phyloP scores from a whole-genome alignment of 2,329 filamentous ascomycete species.

The Hypoxylon sp. region DNA sequence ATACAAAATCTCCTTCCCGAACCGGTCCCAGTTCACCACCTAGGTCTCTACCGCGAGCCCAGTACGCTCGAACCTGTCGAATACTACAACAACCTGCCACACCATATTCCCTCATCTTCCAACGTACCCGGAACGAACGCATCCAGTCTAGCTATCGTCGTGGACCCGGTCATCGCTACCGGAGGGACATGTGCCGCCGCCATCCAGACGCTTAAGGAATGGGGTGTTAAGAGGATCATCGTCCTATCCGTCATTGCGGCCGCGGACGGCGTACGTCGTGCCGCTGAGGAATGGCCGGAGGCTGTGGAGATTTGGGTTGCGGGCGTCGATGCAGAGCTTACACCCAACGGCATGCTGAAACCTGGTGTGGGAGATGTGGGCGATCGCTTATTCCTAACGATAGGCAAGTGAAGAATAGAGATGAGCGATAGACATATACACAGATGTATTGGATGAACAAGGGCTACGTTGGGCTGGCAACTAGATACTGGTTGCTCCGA shows the following conservation, averaged over 20 bases:
- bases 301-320: conserved; percentile 86
- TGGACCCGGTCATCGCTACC: conserved; percentile 95
- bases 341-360: conserved; percentile 88
- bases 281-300: conserved; percentile 83
- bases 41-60: conserved; percentile 94
- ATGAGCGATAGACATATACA: conserved; percentile 18
- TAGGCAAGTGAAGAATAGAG: conserved; percentile 76
- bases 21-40: conserved; percentile 88
- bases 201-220: conserved; percentile 89
- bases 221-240: conserved; percentile 88
- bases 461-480: conserved; percentile 12
- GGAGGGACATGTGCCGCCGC: conserved; percentile 91
- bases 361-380: conserved; percentile 93
- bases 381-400: conserved; percentile 88
- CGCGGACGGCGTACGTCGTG: conserved; percentile 76
- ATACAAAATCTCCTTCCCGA: conserved; percentile 85
- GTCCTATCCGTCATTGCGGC: conserved; percentile 83
- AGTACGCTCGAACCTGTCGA: conserved; percentile 90
- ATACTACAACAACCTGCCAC: conserved; percentile 97
- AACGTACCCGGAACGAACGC: conserved; percentile 57
- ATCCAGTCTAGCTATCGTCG: conserved; percentile 79
- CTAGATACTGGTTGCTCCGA: conserved; percentile 4
- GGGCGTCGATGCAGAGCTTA: conserved; percentile 80
- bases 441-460: conserved; percentile 20
- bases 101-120: conserved; percentile 66